Conservation (phyloP, 805 yeast genomes). For the Ogataea siamensis region DNA sequence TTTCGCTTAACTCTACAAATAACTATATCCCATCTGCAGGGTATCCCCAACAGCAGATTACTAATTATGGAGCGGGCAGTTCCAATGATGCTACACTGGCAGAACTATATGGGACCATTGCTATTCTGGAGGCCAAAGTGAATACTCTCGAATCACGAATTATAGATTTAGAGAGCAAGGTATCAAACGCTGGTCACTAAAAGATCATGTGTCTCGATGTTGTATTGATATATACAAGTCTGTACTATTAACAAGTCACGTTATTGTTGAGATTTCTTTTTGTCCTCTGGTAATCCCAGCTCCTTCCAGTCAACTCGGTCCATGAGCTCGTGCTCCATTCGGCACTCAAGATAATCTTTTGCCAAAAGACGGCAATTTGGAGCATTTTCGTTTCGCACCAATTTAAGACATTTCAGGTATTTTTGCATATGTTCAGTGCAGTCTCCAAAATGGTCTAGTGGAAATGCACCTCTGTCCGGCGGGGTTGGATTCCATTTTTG, state of each 20-base stretch:
- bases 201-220: background rate
- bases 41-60: conserved; percentile 13
- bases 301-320: conserved; percentile 37
- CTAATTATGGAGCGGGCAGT: conserved; percentile 10
- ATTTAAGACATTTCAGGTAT: conserved; percentile 75
- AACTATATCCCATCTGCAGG: conserved; percentile 12
- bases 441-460: conserved; percentile 84
- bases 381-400: conserved; percentile 79
- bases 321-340: conserved; percentile 71
- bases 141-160: conserved; percentile 20
- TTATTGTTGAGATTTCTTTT: conserved; percentile 3
- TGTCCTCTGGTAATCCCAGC: conserved; percentile 36
- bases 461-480: conserved; percentile 96
- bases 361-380: conserved; percentile 88
- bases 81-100: conserved; percentile 14
- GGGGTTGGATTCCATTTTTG: conserved; percentile 75
- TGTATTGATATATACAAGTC: conserved; percentile 1
- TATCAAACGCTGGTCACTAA: conserved; percentile 11
- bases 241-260: conserved; percentile 9
- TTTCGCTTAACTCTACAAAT: conserved; percentile 11
- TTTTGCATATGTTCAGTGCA: conserved; percentile 73
- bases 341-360: conserved; percentile 73
- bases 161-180: conserved; percentile 18
- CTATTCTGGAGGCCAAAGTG: conserved; percentile 22
- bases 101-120: conserved; percentile 21